Percentiles rank a stretch among this genome's conserved stretches.
phyloP scores from a whole-genome alignment of 2,329 filamentous ascomycete genomes.

The Erysiphe neolycopersici region DNA sequence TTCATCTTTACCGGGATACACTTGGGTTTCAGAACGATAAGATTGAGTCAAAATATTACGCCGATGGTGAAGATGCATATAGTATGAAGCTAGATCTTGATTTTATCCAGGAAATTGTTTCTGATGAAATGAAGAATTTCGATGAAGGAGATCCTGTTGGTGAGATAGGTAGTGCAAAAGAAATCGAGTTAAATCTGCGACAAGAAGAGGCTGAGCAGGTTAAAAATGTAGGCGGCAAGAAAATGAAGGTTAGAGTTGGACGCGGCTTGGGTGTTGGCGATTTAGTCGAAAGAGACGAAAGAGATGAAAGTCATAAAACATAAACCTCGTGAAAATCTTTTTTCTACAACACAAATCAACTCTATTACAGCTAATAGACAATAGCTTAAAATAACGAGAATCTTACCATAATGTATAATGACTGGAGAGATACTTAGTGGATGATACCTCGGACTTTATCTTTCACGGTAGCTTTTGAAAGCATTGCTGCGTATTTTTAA shows the following conservation, averaged over 20 bases:
- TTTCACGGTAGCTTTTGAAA: too few species aligned
- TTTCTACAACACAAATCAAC: too few species aligned
- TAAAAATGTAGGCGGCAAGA: slow-evolving; percentile 22
- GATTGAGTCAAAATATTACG: slow-evolving; percentile 76
- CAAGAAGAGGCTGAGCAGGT: slow-evolving; percentile 18
- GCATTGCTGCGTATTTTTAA: too few species aligned
- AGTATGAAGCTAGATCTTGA: slow-evolving; percentile 73
- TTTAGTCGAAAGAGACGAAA: slow-evolving; percentile 48
- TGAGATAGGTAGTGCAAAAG: slow-evolving; percentile 22
- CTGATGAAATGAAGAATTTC: slow-evolving; percentile 19
- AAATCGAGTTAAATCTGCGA: slow-evolving; percentile 20
- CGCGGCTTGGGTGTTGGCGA: slow-evolving; percentile 53
- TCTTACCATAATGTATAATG: too few species aligned
- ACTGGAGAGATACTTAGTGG: too few species aligned
- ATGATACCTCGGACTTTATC: too few species aligned
- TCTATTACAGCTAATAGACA: too few species aligned
- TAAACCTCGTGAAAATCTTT: not conserved
- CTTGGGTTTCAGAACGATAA: slow-evolving; percentile 73
- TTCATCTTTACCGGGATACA: slow-evolving; percentile 79
- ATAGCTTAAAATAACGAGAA: too few species aligned
- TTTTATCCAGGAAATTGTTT: slow-evolving; percentile 23
- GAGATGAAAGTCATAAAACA: slow-evolving; percentile 29
- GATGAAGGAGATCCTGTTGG: slow-evolving; percentile 50
- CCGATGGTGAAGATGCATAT: slow-evolving; percentile 88
- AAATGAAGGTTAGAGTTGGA: slow-evolving; percentile 69